Evolutionary conservation across 192 early-diverging fungal genomes (phyloP), one percentile per base, ranked within the genome.

Genomic region (Entomortierella beljakovae): DNA sequence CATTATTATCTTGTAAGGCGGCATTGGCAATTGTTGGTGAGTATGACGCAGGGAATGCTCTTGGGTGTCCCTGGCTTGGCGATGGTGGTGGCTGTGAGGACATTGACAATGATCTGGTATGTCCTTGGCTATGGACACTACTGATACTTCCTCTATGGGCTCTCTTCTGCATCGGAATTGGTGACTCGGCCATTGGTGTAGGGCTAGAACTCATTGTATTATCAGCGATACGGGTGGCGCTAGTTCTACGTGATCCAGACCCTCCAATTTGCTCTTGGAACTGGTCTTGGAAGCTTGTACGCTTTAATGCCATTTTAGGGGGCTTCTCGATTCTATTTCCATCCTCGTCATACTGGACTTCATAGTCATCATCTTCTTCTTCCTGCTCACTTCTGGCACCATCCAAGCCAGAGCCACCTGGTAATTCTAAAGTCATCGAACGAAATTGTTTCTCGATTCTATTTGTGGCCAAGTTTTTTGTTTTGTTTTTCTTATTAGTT

Each of bases 331-430:
- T 79, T 62, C 75, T 59, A 51, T 79, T 79, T 20, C 75, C 75
- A 38, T 79, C 75, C 6, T 79, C 75, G 26, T 79, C 75, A 42
- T 79, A 79, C 11, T 79, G 54, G 7, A 79, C 75, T 28, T 79
- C 75, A 35, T 79, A 79, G 25, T 79, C 75, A 5, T 79, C 75
- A 16, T 79, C 75, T 7, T 77, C 74, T 1, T 77, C 73, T 18
- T 69, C 73, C 34, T 61, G 59, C 11, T 64, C 75, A 31, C 68
- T 70, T 38, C 38, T 62, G 43, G 52, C 65, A 11, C n/a, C 34
- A 48, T 59, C 59, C n/a, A 20, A 10, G 33, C 25, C 23, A 13
- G 51, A 38, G 23, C 22, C 31, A 10, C n/a, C 28, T 13, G 71
- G 64, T 0, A 66, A 23, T n/a, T 64, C 74, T 11, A 69, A 57